Percentiles rank a stretch among this genome's conserved stretches.
Conservation (phyloP, 495 filamentous ascomycete species). For the Neurospora terricola region DNA sequence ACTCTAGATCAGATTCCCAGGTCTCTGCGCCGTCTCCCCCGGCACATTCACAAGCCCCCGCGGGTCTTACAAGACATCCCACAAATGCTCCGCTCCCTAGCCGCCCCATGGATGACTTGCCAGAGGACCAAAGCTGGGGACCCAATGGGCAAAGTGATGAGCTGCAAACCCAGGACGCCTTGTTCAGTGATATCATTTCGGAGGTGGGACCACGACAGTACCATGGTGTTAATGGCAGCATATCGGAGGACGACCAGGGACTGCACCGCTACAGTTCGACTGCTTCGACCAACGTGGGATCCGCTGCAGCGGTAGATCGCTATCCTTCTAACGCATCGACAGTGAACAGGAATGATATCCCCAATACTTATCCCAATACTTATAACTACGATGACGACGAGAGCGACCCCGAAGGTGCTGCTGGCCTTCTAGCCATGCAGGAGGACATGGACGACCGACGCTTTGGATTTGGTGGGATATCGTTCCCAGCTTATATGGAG, state of each 20-base stretch:
- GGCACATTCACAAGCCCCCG: constrained; percentile 14
- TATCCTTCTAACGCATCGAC: constrained; percentile 42
- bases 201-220: constrained; percentile 30
- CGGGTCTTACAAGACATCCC: constrained; percentile 39
- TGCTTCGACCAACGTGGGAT: constrained; percentile 30
- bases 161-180: constrained; percentile 36
- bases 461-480: constrained; percentile 36
- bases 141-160: constrained; percentile 21
- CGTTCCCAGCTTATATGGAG: constrained; percentile 17
- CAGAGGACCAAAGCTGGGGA: constrained; percentile 29
- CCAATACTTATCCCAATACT: constrained; percentile 19
- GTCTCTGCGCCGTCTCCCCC: constrained; percentile 34
- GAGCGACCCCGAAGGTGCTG: constrained; percentile 85
- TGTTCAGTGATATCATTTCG: constrained; percentile 46
- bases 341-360: constrained; percentile 28
- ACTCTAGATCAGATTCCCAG: constrained; percentile 33
- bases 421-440: constrained; percentile 73
- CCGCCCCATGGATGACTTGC: constrained; percentile 36
- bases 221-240: constrained; percentile 22
- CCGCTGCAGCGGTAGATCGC: constrained; percentile 22
- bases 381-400: constrained; percentile 45
- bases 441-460: constrained; percentile 76
- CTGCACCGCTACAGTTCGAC: constrained; percentile 41
- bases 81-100: constrained; percentile 46
- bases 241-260: constrained; percentile 32